These are phyloP conservation scores for Leucosporidium yakuticum DNA, from an alignment of 768 basidiomycete genomes.

Conservation along the genomic window DNA sequence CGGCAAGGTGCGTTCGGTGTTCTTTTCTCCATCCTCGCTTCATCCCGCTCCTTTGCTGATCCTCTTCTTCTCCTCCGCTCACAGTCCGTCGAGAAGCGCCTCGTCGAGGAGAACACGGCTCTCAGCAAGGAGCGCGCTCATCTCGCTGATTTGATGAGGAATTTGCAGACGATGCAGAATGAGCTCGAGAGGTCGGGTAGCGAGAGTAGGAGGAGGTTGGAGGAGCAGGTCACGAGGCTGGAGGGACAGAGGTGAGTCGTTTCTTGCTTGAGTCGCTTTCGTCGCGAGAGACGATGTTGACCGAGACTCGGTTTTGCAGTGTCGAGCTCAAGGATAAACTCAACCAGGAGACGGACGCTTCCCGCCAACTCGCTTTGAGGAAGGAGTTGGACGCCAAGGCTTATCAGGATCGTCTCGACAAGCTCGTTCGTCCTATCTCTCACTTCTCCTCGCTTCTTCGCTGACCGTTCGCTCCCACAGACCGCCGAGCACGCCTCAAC, in stretches of 20 bases:
- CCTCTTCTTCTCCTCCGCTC: neutral
- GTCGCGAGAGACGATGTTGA: neutral
- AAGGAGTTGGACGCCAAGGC: slow-evolving; percentile 76
- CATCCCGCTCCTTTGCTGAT: slow-evolving; percentile 2
- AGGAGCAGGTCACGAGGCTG: slow-evolving; percentile 69
- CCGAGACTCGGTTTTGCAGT: slow-evolving; percentile 44
- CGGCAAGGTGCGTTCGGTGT: slow-evolving; percentile 61
- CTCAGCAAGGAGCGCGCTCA: slow-evolving; percentile 75
- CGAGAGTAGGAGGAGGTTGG: slow-evolving; percentile 73
- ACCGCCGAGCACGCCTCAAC: slow-evolving; percentile 53
- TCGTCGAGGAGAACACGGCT: slow-evolving; percentile 77
- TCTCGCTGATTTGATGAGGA: slow-evolving; percentile 77
- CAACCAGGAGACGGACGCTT: slow-evolving; percentile 63
- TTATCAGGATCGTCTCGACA: slow-evolving; percentile 65
- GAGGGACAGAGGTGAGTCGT: slow-evolving; percentile 66
- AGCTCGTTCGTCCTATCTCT: slow-evolving; percentile 51
- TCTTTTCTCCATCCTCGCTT: no score
- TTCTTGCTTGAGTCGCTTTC: no score
- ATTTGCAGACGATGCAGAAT: slow-evolving; percentile 82
- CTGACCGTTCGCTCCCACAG: neutral
- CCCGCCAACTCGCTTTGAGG: slow-evolving; percentile 68
- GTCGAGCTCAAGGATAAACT: slow-evolving; percentile 68
- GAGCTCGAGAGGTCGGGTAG: slow-evolving; percentile 77
- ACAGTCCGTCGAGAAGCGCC: slow-evolving; percentile 69
- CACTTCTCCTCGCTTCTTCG: neutral